Evolutionary conservation across 371 early-diverging fungal genomes (phyloP).

Genomic region (Dichotomocladium elegans): DNA sequence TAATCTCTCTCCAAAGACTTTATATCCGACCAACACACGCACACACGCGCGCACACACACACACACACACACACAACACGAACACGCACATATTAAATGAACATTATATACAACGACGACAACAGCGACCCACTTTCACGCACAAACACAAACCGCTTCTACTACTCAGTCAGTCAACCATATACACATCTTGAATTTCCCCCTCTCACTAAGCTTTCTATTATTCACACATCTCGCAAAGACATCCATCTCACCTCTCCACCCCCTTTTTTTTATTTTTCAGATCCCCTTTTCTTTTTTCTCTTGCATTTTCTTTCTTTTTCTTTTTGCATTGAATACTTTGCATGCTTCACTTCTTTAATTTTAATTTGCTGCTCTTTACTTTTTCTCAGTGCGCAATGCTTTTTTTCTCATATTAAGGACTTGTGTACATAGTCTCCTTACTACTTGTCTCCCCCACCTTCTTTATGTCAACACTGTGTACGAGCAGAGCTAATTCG

Average conservation of each 20-base stretch:
- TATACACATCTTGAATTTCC: not conserved
- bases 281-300: slow-evolving; percentile 4
- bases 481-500: not conserved
- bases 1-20: slow-evolving; percentile 4
- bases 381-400: not conserved
- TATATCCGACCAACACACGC: not conserved
- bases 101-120: too few species aligned
- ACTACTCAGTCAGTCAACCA: not conserved
- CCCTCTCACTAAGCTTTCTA: slow-evolving; percentile 1
- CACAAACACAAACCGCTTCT: too few species aligned
- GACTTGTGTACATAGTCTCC: not conserved
- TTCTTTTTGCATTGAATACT: not conserved
- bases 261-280: not conserved
- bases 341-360: not conserved
- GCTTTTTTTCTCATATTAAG: not conserved
- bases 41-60: not conserved
- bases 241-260: too few species aligned
- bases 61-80: too few species aligned
- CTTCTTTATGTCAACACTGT: not conserved
- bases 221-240: too few species aligned
- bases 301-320: slow-evolving; percentile 6
- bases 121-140: too few species aligned
- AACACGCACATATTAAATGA: too few species aligned
- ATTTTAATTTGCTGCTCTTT: not conserved
- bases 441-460: not conserved